Evolutionary conservation across 2,329 filamentous ascomycete genomes (phyloP), one percentile per base, ranked within the genome.

Genomic region (Aspergillus thermomutatus): DNA sequence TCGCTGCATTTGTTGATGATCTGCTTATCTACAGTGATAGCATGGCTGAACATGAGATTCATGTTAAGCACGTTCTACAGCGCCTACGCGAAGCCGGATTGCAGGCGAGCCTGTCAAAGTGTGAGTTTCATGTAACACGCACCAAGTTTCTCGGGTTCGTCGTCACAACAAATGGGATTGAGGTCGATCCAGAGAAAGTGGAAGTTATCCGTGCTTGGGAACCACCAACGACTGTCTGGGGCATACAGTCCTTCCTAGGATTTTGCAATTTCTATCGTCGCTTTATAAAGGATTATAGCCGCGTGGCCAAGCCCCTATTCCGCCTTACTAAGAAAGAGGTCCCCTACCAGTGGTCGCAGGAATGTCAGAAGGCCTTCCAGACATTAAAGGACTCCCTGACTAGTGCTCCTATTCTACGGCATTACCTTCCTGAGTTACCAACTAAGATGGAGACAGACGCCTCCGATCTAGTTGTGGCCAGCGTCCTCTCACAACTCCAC

Each of bases 181-280:
- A 49, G 21, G 69, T 72, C 41, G 56, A 71, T 49, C 54, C 50
- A 37, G 54, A 58, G 1, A 72, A 71, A 46, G 62, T 69, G 11
- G 54, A 51, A 40, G 58, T 57, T 19, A 60, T 75, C 28, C 9
- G 9, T 3, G 37, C 61, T 3, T 58, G 52, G 52, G 3, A 40
- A 4, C 10, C 21, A 9, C 56, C 52, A n/a, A 54, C n/a, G 14
- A 57, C 50, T 21, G 51, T 50, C 2, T 11, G 21, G 0, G 50
- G 37, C 59, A 19, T 62, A 67, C 60, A 64, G 57, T 53, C 45
- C 1, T 73, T 74, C 54, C 21, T 74, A n/a, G 65, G 69, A 9
- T 72, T 75, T 47, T 58, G 53, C 3, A 73, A 74, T 45, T 74
- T 69, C 54, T 74, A 75, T 57, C 55, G 66, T 4, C 37, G 58